Conservation (phyloP, 148 eudicot species). For the Rhododendron vialii region DNA sequence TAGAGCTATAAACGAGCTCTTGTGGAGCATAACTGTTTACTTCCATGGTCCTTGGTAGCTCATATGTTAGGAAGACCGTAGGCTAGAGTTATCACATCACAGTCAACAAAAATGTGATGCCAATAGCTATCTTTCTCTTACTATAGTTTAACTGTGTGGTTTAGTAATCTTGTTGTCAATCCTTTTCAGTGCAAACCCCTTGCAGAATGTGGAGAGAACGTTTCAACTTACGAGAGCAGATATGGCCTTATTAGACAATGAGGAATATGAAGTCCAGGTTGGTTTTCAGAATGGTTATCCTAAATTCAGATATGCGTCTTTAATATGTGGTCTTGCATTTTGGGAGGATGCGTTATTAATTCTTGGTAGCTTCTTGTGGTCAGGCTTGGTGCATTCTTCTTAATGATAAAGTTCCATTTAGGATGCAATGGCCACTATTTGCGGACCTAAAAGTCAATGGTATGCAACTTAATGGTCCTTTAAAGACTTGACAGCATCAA, state of each 20-base stretch:
- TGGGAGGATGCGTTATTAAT: background rate
- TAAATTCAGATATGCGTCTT: background rate
- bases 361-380: slow-evolving; percentile 6
- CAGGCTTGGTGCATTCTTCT: slow-evolving; percentile 97
- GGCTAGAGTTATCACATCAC: background rate
- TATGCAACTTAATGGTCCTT: slow-evolving; percentile 23
- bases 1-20: background rate
- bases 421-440: slow-evolving; percentile 93
- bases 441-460: slow-evolving; percentile 90
- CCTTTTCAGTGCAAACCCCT: slow-evolving; percentile 64
- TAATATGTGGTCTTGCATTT: background rate
- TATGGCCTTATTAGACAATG: slow-evolving; percentile 55
- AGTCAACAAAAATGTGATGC: background rate
- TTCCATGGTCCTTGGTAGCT: background rate
- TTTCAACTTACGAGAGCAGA: slow-evolving; percentile 65
- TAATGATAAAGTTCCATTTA: slow-evolving; percentile 81
- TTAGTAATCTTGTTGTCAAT: background rate
- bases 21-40: background rate
- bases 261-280: slow-evolving; percentile 85
- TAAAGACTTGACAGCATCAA: background rate
- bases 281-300: slow-evolving; percentile 7
- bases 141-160: background rate
- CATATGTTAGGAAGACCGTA: background rate
- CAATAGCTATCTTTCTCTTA: background rate
- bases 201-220: slow-evolving; percentile 52